Base-by-base conservation (phyloP, 768 basidiomycete genomes). In the Coprinopsis strossmayeri region DNA sequence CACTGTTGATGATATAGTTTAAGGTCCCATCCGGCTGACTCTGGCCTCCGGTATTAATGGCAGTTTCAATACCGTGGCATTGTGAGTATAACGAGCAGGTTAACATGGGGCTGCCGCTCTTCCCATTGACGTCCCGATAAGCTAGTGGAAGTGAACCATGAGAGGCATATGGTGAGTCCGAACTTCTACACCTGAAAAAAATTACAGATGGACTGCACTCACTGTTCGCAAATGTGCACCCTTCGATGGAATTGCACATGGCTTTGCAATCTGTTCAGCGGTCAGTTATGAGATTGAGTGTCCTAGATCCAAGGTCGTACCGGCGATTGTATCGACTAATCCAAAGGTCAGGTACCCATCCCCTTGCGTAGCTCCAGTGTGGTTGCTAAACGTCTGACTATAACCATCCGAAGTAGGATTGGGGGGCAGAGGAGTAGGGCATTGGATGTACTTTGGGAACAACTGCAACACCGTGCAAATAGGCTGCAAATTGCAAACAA, bases 41-140 rank as follows among this genome's bases (percentile, higher is more conserved):
- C 51, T 74, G 72, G 5, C 72, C 72, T 18, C 71, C 72, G 18
- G 43, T 51, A 55, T 74, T 74, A 50, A 57, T 62, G 28, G 71
- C 71, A 48, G 67, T 64, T n/a, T 59, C 56, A 21, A 61, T 56
- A 34, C 48, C 55, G 49, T 73, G 71, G 59, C 72, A 74, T 18
- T 27, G 15, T 23, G 54, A 59, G 59, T 71, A 73, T 37, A 74
- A 58, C 13, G 72, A 63, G 59, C 73, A 74, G 11, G 72, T 72
- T 17, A 74, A 57, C 45, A 66, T 63, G 21, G 69, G 61, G 62
- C 71, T 72, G 48, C 71, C 71, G 39, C 63, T 63, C 60, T 72
- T 72, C 46, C 68, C 72, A 53, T 74, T 71, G 55, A 71, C 70
- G 52, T 74, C 72, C 54, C 72, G 64, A 51, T 72, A 74, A 30